phyloP scores from a whole-genome alignment of 257 asterid species.

The Galeopsis tetrahit region DNA sequence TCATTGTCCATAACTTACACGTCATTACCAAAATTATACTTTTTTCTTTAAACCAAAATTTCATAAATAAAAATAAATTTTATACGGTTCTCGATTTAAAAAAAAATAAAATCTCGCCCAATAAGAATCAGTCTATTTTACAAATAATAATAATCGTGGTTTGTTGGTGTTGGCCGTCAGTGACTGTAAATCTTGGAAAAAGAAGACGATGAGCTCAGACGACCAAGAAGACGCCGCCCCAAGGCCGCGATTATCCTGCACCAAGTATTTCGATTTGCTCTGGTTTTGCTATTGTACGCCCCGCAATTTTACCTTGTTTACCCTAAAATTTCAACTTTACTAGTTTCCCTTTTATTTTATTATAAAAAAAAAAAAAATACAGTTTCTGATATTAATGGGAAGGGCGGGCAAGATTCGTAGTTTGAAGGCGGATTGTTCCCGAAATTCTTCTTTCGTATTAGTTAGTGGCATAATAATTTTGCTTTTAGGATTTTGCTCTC shows the following conservation, averaged over 20 bases:
- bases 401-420: background rate
- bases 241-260: conserved; percentile 58
- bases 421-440: background rate
- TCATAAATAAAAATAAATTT: too few relatives aligned
- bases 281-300: conserved; percentile 90
- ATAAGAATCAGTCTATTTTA: too few relatives aligned
- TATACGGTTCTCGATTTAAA: too few relatives aligned
- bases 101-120: too few relatives aligned
- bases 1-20: too few relatives aligned
- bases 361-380: conserved; percentile 1
- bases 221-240: conserved; percentile 42
- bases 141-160: background rate
- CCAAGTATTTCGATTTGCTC: conserved; percentile 70
- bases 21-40: too few relatives aligned
- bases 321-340: background rate
- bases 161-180: conserved; percentile 8
- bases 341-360: background rate
- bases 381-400: background rate
- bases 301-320: background rate
- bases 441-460: background rate
- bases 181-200: conserved; percentile 21
- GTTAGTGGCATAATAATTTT: background rate
- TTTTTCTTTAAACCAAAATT: too few relatives aligned
- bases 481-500: background rate
- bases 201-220: conserved; percentile 46